Conservation (phyloP, 2,329 filamentous ascomycete genomes). For the Ophiostoma sp. region DNA sequence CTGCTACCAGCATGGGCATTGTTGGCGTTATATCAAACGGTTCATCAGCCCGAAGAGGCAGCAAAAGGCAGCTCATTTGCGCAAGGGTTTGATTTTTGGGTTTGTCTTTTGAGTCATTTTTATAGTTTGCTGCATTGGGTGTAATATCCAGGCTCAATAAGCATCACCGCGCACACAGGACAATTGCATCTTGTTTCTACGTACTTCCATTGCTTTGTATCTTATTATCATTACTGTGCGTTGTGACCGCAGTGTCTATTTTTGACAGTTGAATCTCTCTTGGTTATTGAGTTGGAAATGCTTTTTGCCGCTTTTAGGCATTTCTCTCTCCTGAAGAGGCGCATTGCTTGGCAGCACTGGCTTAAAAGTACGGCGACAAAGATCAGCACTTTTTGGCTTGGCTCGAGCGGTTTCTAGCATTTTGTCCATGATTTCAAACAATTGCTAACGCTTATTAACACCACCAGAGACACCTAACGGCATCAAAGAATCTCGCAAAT, state of each 20-base stretch:
- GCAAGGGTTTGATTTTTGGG: background rate
- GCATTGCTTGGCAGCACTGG: background rate
- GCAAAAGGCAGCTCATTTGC: background rate
- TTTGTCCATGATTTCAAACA: background rate
- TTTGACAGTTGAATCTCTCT: background rate
- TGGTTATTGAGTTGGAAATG: background rate
- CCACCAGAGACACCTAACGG: background rate
- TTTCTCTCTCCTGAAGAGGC: background rate
- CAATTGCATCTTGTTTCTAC: background rate
- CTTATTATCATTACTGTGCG: background rate
- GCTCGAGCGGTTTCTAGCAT: background rate
- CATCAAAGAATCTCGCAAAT: background rate
- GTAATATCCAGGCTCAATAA: background rate
- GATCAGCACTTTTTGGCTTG: background rate
- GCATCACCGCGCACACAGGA: background rate
- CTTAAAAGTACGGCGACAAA: background rate
- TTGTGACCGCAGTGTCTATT: background rate
- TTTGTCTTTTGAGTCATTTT: background rate
- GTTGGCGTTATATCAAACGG: slow-evolving; percentile 6
- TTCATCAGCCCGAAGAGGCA: slow-evolving; percentile 1
- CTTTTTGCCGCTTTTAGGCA: background rate
- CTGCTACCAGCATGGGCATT: background rate
- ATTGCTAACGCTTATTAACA: background rate
- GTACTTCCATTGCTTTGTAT: background rate
- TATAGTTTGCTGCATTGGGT: background rate